Evolutionary conservation across 2,329 filamentous ascomycete species (phyloP).

Genomic region (Penicillium palitans): DNA sequence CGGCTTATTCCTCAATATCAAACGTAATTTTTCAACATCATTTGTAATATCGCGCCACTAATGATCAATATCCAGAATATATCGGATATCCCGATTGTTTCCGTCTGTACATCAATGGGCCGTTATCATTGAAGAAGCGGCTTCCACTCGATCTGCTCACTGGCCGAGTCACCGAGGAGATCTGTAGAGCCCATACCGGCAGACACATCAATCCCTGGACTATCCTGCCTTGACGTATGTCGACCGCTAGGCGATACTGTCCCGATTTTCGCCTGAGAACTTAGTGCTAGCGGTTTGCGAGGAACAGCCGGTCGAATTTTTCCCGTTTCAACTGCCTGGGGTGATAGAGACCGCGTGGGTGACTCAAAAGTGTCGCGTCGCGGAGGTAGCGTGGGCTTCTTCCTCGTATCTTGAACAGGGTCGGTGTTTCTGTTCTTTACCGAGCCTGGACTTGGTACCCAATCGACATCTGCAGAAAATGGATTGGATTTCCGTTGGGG

Average conservation of each 20-base stretch:
- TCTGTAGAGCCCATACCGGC: slow-evolving; percentile 9
- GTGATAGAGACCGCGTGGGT: neutral
- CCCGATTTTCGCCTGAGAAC: slow-evolving; percentile 16
- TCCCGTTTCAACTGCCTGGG: neutral
- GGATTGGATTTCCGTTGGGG: slow-evolving; percentile 76
- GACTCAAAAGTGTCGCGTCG: slow-evolving; percentile 14
- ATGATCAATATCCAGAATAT: neutral
- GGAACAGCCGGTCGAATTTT: slow-evolving; percentile 59
- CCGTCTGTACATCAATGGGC: neutral
- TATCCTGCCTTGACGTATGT: neutral
- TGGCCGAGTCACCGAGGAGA: slow-evolving; percentile 28
- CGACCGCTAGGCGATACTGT: neutral
- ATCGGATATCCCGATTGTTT: neutral
- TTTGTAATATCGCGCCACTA: neutral
- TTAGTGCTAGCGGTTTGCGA: slow-evolving; percentile 57
- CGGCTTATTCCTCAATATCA: neutral
- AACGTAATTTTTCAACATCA: neutral
- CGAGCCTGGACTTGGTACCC: slow-evolving; percentile 57
- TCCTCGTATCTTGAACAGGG: slow-evolving; percentile 13
- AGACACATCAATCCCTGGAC: neutral
- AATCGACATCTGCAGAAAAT: slow-evolving; percentile 73
- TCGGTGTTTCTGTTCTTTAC: slow-evolving; percentile 11
- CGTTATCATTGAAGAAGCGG: slow-evolving; percentile 30
- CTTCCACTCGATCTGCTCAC: slow-evolving; percentile 33
- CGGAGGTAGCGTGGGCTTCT: slow-evolving; percentile 31